Percentiles rank a stretch among this genome's conserved stretches.
Evolutionary conservation across 768 basidiomycete genomes (phyloP).

Genomic region (Suillus subaureus): DNA sequence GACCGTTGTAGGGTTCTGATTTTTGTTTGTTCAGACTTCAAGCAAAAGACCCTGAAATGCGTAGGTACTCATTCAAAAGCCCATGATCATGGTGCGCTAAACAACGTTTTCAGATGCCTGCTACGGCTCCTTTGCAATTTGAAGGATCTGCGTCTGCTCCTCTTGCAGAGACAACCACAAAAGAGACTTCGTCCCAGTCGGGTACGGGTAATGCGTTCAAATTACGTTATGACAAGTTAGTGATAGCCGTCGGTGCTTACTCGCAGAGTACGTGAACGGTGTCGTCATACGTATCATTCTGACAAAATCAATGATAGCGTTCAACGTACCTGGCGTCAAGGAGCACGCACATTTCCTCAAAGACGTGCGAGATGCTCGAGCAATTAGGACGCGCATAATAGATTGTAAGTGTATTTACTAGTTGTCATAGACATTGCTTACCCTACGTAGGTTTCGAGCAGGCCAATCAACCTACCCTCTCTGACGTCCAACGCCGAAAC

Average conservation of each 20-base stretch:
- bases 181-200: constrained; percentile 18
- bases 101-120: constrained; percentile 53
- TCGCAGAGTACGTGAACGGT: constrained; percentile 61
- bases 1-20: constrained; percentile 1
- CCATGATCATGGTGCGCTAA: neutral
- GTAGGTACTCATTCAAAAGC: constrained; percentile 40
- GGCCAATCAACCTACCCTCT: constrained; percentile 77
- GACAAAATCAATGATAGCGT: constrained; percentile 44
- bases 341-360: constrained; percentile 83
- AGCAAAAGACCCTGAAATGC: constrained; percentile 59
- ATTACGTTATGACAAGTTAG: constrained; percentile 75
- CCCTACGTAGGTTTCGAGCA: constrained; percentile 69
- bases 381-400: constrained; percentile 71
- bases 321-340: constrained; percentile 75
- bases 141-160: constrained; percentile 22
- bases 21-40: constrained; percentile 48
- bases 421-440: constrained; percentile 6
- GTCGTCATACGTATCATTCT: constrained; percentile 10
- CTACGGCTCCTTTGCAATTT: constrained; percentile 48
- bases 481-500: constrained; percentile 72
- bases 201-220: constrained; percentile 47
- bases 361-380: constrained; percentile 73
- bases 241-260: constrained; percentile 86
- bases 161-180: constrained; percentile 18
- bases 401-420: constrained; percentile 51